Conservation (phyloP, 495 filamentous ascomycete genomes). For the Immersiella caudata region DNA sequence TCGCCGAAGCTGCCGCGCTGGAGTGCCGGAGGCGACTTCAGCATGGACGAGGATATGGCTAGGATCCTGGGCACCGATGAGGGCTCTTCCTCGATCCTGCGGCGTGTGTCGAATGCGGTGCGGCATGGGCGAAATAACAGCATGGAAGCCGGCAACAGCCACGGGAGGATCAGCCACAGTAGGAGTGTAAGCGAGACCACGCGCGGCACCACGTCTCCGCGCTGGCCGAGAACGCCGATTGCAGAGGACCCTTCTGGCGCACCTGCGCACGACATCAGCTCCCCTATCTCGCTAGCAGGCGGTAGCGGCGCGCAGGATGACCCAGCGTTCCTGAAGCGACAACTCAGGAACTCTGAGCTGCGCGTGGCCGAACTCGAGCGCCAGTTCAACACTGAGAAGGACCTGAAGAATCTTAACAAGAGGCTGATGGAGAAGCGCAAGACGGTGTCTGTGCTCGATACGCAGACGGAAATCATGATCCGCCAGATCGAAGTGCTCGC, state of each 20-base stretch:
- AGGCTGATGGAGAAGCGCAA: slow-evolving; percentile 92
- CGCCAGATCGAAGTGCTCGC: slow-evolving; percentile 85
- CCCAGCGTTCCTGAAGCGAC: slow-evolving; percentile 68
- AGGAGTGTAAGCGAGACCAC: slow-evolving; percentile 61
- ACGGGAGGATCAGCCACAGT: slow-evolving; percentile 46
- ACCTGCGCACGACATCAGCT: slow-evolving; percentile 67
- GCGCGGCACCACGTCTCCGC: slow-evolving; percentile 56
- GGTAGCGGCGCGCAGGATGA: slow-evolving; percentile 61
- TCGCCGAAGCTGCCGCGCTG: slow-evolving; percentile 76
- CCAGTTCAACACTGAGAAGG: slow-evolving; percentile 68
- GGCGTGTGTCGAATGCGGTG: slow-evolving; percentile 87
- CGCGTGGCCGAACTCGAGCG: slow-evolving; percentile 80
- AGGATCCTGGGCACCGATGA: slow-evolving; percentile 75
- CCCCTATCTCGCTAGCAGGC: slow-evolving; percentile 65
- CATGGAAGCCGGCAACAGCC: slow-evolving; percentile 52
- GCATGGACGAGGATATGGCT: slow-evolving; percentile 88
- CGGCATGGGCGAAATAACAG: slow-evolving; percentile 93
- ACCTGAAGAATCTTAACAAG: slow-evolving; percentile 81
- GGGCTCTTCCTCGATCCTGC: slow-evolving; percentile 71
- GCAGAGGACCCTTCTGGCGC: slow-evolving; percentile 61
- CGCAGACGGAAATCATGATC: slow-evolving; percentile 92
- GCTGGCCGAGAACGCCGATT: slow-evolving; percentile 74
- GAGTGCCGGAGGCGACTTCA: slow-evolving; percentile 74
- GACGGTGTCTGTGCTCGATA: slow-evolving; percentile 93
- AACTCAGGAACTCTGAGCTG: slow-evolving; percentile 79